Conservation (phyloP, 306 rosid genomes). For the Purshia tridentata region DNA sequence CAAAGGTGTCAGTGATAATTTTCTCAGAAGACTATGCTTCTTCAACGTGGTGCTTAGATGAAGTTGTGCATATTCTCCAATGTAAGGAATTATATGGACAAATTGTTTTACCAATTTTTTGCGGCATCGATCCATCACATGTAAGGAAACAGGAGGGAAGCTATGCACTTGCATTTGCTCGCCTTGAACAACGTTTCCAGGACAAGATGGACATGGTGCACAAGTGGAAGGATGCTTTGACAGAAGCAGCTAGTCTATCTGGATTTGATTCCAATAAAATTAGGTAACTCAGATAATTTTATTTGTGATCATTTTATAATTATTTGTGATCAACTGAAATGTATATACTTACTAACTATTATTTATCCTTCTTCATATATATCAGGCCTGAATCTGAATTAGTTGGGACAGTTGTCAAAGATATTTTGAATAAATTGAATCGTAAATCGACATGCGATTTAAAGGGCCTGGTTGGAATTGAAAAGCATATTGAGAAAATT, state of each 20-base stretch:
- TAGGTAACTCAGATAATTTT: neutral
- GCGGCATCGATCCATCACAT: neutral
- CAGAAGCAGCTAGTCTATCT: neutral
- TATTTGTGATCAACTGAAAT: no score
- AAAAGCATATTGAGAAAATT: neutral
- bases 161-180: neutral
- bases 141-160: neutral
- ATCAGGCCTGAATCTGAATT: neutral
- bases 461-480: conserved; percentile 18
- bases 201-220: neutral
- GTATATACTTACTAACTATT: neutral
- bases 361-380: neutral
- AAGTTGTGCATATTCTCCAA: neutral
- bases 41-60: neutral
- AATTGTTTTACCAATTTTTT: no score
- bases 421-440: neutral
- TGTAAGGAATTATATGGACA: neutral
- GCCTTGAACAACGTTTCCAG: neutral
- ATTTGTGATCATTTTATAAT: no score
- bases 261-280: neutral
- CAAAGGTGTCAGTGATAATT: no score
- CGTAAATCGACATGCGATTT: neutral
- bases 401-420: neutral
- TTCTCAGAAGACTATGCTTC: no score
- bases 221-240: neutral